Base-by-base conservation (phyloP, 345 rosid species). In the Erodium maritimum region DNA sequence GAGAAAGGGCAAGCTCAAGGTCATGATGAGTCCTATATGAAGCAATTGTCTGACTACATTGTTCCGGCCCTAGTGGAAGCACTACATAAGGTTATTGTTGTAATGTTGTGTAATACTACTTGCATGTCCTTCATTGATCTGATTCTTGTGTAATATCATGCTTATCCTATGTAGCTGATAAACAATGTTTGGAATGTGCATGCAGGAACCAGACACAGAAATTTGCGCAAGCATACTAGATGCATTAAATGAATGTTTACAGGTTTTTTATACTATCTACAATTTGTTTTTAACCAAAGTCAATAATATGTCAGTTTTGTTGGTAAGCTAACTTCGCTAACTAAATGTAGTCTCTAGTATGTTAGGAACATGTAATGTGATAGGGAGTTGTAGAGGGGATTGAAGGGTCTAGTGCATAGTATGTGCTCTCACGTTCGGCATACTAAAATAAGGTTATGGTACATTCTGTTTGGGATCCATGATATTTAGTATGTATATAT, bases 151-250 rank as follows among this genome's bases (percentile, higher is more conserved):
- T n/a, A 34, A 54, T 9, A 13, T 53, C 14, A 48, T 59, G 12
- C 52, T 55, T 56, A 19, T 51, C 61, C 25, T n/a, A n/a, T 42
- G 11, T 51, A 21, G 17, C 55, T 34, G 54, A 65, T 56, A 18
- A 61, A 17, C 24, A 62, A 58, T 65, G 68, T 70, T 42, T 29
- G 63, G n/a, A n/a, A n/a, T n/a, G n/a, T n/a, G n/a, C n/a, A n/a
- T 78, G 73, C 87, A 94, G 99, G 99, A 94, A 73, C 99, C 97
- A 53, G 99, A 94, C 74, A 94, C 87, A 0, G 99, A 94, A 81
- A 90, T 94, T 56, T 80, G 90, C 67, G 96, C 96, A 63, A 94
- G 71, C 68, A 94, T 94, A 96, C 69, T 94, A 84, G 97, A 90
- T 64, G 87, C 99, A 23, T 70, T 94, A 73, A 94, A 94, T 60